phyloP scores from a whole-genome alignment of 495 filamentous ascomycete genomes.

The Cercophora samala region DNA sequence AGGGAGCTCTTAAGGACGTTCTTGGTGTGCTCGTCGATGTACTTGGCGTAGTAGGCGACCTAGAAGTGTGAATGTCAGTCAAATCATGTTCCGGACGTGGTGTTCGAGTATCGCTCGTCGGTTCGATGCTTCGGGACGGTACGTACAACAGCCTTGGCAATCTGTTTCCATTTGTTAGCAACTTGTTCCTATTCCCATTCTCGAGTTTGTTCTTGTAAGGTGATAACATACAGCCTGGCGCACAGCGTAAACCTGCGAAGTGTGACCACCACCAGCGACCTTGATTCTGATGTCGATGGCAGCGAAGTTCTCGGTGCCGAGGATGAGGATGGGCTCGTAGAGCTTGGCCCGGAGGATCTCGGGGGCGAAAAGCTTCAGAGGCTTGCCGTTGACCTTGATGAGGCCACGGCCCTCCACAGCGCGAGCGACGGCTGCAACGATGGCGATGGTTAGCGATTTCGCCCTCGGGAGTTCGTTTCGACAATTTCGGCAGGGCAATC shows the following conservation, averaged over 20 bases:
- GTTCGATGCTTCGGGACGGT: conserved; percentile 11
- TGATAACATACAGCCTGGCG: conserved; percentile 67
- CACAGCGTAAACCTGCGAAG: conserved; percentile 97
- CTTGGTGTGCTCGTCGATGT: conserved; percentile 99
- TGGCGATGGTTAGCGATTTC: conserved; percentile 14
- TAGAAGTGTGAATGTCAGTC: conserved; percentile 23
- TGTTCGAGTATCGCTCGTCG: conserved; percentile 1
- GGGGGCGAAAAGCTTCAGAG: conserved; percentile 86
- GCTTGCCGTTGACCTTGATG: conserved; percentile 97
- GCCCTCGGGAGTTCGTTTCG: conserved; percentile 14
- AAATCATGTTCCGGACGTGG: conserved; percentile 7
- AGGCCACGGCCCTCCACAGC: conserved; percentile 58
- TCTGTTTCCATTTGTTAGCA: conserved; percentile 42
- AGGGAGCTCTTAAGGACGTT: conserved; percentile 96
- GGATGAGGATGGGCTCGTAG: conserved; percentile 95
- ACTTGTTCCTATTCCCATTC: neutral
- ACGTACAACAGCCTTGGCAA: conserved; percentile 66
- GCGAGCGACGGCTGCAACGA: conserved; percentile 36
- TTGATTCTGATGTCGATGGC: conserved; percentile 91
- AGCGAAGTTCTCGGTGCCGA: conserved; percentile 90
- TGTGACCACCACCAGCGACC: conserved; percentile 94
- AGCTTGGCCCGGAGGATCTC: conserved; percentile 96
- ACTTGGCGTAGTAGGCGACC: conserved; percentile 99
- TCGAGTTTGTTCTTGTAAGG: neutral
- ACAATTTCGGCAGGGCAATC: conserved; percentile 8